These are phyloP conservation scores for Schizosaccharomyces cryophilus DNA, from an alignment of 805 yeast species.

Conservation along the genomic window DNA sequence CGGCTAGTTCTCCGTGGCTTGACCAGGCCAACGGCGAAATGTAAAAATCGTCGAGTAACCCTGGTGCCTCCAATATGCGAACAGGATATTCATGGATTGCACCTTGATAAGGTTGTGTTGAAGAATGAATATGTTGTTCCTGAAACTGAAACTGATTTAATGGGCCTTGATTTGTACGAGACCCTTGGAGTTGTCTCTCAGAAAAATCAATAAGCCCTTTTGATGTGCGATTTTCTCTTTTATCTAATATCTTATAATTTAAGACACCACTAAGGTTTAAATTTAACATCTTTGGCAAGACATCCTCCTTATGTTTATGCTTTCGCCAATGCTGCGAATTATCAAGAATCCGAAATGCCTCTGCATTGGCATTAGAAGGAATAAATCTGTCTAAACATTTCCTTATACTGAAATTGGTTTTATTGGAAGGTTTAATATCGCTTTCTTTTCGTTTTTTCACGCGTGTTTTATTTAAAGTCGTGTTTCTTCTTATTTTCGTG, in stretches of 20 bases:
- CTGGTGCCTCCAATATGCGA: slow-evolving; percentile 88
- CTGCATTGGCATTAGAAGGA: neutral
- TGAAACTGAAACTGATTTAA: no score
- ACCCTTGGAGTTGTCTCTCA: no score
- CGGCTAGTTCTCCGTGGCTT: slow-evolving; percentile 50
- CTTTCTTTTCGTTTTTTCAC: neutral
- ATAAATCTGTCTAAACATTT: neutral
- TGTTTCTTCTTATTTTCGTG: neutral
- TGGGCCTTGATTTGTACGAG: no score
- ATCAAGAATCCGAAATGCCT: neutral
- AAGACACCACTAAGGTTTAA: neutral
- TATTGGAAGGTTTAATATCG: neutral
- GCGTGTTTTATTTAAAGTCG: neutral
- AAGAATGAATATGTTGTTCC: neutral
- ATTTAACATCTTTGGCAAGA: neutral
- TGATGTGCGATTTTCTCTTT: neutral
- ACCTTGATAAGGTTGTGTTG: neutral
- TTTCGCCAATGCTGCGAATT: neutral
- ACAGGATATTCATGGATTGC: slow-evolving; percentile 15
- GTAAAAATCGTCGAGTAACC: slow-evolving; percentile 77
- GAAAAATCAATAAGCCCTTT: no score
- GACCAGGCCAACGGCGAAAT: slow-evolving; percentile 78
- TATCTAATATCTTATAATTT: neutral
- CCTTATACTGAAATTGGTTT: neutral
- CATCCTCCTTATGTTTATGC: neutral